Evolutionary conservation across 2,329 filamentous ascomycete species (phyloP), one percentile per base, ranked within the genome.

Genomic region (Aspergillus quadricinctus): DNA sequence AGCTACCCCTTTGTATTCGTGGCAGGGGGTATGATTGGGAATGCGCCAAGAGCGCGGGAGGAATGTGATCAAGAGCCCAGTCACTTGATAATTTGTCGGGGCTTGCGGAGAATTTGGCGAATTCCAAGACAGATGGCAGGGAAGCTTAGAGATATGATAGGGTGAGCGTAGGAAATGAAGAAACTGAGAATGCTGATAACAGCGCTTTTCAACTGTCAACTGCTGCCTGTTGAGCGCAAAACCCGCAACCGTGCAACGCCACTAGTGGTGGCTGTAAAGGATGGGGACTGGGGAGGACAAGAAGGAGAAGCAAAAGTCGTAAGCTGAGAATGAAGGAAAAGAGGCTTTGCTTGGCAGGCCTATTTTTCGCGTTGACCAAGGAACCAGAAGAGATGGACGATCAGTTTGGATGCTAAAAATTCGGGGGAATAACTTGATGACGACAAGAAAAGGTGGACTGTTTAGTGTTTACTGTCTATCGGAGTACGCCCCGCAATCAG

Each of bases 1-100:
- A 61, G 61, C 63, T 60, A 54, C 54, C 61, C 61, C 64, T 60
- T 61, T 60, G 52, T 62, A 62, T 61, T 65, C 52, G 56, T 61
- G 23, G 54, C 48, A 57, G 58, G 54, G 56, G 21, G 48, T 51
- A 57, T 35, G 53, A 48, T 54, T 59, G 65, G 68, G 63, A 70
- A 69, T 70, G 65, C 64, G 64, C 61, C 61, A 68, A 67, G 63
- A 67, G 64, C 52, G 53, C 50, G 17, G 53, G 49, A 58, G 60
- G 64, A 65, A 66, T 65, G 65, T 57, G 52, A 31, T 50, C 52
- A 50, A 53, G 53, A 52, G 52, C 52, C 41, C 41, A 27, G 31
- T 48, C 52, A 49, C 48, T 52, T 31, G 49, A 46, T 35, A 48
- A 54, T 59, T 58, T 57, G 28, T 49, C 23, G 49, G 41, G 49